phyloP scores from a whole-genome alignment of 805 yeast species.

The Metschnikowia orientalis region DNA sequence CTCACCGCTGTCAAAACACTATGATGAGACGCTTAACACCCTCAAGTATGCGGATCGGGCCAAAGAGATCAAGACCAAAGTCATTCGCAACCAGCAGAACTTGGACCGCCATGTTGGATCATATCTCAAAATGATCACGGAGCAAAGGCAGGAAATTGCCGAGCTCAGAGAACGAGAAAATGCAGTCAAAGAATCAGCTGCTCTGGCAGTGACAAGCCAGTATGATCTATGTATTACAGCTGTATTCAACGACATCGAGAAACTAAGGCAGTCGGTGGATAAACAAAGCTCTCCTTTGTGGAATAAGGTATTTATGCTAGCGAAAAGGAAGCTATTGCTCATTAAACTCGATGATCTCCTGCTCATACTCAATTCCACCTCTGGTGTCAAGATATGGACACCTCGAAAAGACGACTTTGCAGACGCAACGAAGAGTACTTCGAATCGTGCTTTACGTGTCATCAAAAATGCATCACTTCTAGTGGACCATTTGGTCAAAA shows the following conservation, averaged over 20 bases:
- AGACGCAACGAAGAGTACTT: too few species aligned
- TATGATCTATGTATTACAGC: slow-evolving; percentile 38
- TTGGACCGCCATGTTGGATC: slow-evolving; percentile 82
- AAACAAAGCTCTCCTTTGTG: slow-evolving; percentile 44
- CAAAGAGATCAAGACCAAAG: slow-evolving; percentile 80
- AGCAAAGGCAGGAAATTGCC: slow-evolving; percentile 70
- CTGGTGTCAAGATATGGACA: too few species aligned
- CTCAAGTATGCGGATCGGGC: slow-evolving; percentile 90
- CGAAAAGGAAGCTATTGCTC: slow-evolving; percentile 40
- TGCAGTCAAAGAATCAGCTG: slow-evolving; percentile 36
- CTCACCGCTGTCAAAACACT: slow-evolving; percentile 80
- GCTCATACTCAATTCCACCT: too few species aligned
- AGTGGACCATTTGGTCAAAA: too few species aligned
- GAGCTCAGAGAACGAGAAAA: slow-evolving; percentile 57
- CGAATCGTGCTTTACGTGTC: too few species aligned
- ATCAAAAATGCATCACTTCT: too few species aligned
- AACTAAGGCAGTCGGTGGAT: slow-evolving; percentile 37
- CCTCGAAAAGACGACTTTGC: too few species aligned
- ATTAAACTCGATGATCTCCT: slow-evolving; percentile 10
- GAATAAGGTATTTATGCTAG: slow-evolving; percentile 39
- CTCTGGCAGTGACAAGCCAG: slow-evolving; percentile 26
- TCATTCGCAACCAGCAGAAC: slow-evolving; percentile 67
- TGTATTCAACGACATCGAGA: slow-evolving; percentile 40
- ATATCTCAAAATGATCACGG: slow-evolving; percentile 77
- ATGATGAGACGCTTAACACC: slow-evolving; percentile 90